phyloP scores from a whole-genome alignment of 257 asterid genomes.

The Lantana camara region DNA sequence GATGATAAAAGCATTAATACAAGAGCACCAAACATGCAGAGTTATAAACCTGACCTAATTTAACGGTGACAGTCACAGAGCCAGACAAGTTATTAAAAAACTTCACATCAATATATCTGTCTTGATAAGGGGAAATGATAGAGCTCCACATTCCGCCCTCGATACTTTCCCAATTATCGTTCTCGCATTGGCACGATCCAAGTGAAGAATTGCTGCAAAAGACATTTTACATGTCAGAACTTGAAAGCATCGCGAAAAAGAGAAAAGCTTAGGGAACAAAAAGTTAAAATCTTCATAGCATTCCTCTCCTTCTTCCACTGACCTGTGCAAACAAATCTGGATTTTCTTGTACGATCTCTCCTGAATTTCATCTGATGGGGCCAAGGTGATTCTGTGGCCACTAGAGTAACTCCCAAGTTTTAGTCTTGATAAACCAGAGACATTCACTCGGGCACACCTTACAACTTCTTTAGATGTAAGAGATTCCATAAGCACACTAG shows the following conservation, averaged over 20 bases:
- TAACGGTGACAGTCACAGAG: conserved; percentile 55
- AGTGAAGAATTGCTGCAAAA: conserved; percentile 76
- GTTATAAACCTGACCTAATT: conserved; percentile 51
- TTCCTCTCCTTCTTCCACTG: conserved; percentile 27
- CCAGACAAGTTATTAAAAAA: conserved; percentile 65
- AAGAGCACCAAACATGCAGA: conserved; percentile 21
- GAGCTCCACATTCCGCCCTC: conserved; percentile 63
- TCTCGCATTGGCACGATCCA: conserved; percentile 67
- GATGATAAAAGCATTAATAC: not conserved
- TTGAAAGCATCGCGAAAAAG: conserved; percentile 13
- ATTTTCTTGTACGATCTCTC: conserved; percentile 63
- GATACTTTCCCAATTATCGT: conserved; percentile 66
- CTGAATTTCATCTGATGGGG: conserved; percentile 64
- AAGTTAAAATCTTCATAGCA: conserved; percentile 4
- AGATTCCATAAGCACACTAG: conserved; percentile 40
- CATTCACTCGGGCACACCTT: conserved; percentile 66
- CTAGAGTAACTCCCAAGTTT: conserved; percentile 71
- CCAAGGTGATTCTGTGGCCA: conserved; percentile 59
- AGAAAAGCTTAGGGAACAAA: conserved; percentile 1
- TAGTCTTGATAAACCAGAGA: conserved; percentile 71
- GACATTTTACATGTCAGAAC: not conserved
- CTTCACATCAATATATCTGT: conserved; percentile 75
- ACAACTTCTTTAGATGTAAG: conserved; percentile 41
- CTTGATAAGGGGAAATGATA: conserved; percentile 67
- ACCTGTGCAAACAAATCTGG: conserved; percentile 79